Percentiles rank a stretch among this genome's conserved stretches.
Evolutionary conservation across 2,329 filamentous ascomycete genomes (phyloP).

Genomic region (Trichophyton verrucosum): DNA sequence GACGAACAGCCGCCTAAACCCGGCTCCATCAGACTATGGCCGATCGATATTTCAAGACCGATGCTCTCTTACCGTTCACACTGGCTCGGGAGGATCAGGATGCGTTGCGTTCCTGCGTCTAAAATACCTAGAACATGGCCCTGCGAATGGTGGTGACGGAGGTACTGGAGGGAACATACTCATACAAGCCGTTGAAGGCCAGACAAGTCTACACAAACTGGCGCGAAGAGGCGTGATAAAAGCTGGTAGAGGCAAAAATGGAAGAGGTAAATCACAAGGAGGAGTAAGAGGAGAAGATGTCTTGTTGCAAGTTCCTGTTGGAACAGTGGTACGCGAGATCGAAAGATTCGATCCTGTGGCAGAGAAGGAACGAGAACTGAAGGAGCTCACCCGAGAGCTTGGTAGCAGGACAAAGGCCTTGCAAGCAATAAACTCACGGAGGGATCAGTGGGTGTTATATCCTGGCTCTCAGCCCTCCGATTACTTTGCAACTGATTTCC

Average conservation of each 20-base stretch:
- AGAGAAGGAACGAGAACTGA: conserved; percentile 44
- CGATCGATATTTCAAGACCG: conserved; percentile 76
- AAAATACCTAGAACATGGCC: conserved; percentile 76
- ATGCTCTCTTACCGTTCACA: conserved; percentile 62
- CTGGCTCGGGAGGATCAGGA: conserved; percentile 74
- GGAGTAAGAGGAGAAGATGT: conserved; percentile 78
- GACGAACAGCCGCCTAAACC: conserved; percentile 54
- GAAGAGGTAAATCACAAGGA: conserved; percentile 37
- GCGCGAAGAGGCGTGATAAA: conserved; percentile 56
- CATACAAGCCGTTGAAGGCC: conserved; percentile 80
- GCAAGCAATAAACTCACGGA: conserved; percentile 32
- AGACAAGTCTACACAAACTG: conserved; percentile 88
- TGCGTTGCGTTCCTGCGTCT: conserved; percentile 92
- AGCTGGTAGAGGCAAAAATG: conserved; percentile 34
- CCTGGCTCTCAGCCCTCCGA: conserved; percentile 66
- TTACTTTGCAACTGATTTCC: conserved; percentile 48
- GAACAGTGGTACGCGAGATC: conserved; percentile 78
- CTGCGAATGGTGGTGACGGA: conserved; percentile 88
- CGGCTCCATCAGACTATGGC: conserved; percentile 71
- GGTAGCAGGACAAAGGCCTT: conserved; percentile 31
- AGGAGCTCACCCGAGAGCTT: conserved; percentile 20
- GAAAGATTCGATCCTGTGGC: conserved; percentile 63
- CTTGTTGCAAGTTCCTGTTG: conserved; percentile 79
- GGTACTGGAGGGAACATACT: conserved; percentile 86
- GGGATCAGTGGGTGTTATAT: conserved; percentile 75